phyloP scores from a whole-genome alignment of 2,329 filamentous ascomycete species.

The Chrysoporthe deuterocubensis region DNA sequence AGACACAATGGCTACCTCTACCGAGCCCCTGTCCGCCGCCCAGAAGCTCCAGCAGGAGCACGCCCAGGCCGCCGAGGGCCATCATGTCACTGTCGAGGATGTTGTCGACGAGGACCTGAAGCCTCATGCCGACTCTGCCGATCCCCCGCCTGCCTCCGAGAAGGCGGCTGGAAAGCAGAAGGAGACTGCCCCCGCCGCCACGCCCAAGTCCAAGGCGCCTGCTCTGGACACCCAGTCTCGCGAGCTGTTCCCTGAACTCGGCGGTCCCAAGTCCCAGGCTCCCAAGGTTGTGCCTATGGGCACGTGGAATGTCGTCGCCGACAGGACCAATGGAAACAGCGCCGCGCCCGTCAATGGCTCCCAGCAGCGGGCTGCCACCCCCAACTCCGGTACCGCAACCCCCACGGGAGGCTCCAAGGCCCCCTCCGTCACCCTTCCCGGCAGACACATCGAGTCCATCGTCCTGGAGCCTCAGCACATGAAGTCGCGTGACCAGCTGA shows the following conservation, averaged over 20 bases:
- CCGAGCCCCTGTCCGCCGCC: slow-evolving; percentile 55
- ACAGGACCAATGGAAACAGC: slow-evolving; percentile 60
- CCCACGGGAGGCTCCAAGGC: slow-evolving; percentile 46
- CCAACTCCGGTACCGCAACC: slow-evolving; percentile 62
- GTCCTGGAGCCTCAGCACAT: slow-evolving; percentile 76
- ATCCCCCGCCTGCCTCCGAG: slow-evolving; percentile 55
- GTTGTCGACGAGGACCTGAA: slow-evolving; percentile 73
- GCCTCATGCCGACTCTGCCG: slow-evolving; percentile 42
- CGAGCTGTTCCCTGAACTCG: slow-evolving; percentile 92
- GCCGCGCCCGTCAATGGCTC: slow-evolving; percentile 63
- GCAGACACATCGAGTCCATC: slow-evolving; percentile 79
- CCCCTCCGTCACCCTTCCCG: slow-evolving; percentile 74
- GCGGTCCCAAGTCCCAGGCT: slow-evolving; percentile 69
- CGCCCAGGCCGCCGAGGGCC: slow-evolving; percentile 46
- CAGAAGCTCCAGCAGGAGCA: slow-evolving; percentile 71
- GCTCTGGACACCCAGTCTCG: slow-evolving; percentile 82
- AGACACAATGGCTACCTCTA: slow-evolving; percentile 47
- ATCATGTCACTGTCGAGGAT: slow-evolving; percentile 77
- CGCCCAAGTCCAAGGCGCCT: slow-evolving; percentile 41
- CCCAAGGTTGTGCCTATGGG: slow-evolving; percentile 61
- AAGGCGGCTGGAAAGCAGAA: slow-evolving; percentile 74
- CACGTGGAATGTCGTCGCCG: slow-evolving; percentile 70
- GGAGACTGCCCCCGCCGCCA: slow-evolving; percentile 28
- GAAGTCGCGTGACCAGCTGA: slow-evolving; percentile 75
- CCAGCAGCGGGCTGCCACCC: slow-evolving; percentile 66